phyloP scores from a whole-genome alignment of 345 rosid genomes.

The Rhodamnia argentea region DNA sequence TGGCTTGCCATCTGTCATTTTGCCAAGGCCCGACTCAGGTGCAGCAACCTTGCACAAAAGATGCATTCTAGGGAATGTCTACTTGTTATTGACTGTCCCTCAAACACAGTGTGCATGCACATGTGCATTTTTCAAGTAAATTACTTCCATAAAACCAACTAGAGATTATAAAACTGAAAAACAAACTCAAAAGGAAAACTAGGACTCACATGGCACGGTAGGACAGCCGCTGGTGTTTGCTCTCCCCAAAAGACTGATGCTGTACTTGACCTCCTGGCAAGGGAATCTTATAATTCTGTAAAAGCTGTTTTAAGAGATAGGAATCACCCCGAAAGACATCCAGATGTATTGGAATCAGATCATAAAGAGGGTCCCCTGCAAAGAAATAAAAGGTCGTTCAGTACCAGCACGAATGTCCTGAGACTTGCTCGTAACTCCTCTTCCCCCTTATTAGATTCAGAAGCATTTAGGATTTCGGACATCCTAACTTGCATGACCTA shows the following conservation, averaged over 20 bases:
- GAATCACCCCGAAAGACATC: slow-evolving; percentile 76
- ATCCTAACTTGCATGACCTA: background rate
- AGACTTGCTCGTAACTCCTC: background rate
- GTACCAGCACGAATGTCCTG: background rate
- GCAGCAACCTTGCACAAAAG: background rate
- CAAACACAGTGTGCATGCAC: background rate
- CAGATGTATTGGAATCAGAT: slow-evolving; percentile 69
- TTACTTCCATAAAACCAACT: background rate
- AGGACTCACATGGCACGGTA: slow-evolving; percentile 81
- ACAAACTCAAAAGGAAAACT: background rate
- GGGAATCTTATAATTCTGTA: slow-evolving; percentile 70
- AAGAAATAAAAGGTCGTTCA: slow-evolving; percentile 6
- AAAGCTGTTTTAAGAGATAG: slow-evolving; percentile 45
- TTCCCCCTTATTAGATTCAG: background rate
- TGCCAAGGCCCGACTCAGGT: background rate
- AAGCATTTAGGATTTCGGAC: background rate
- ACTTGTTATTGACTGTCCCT: background rate
- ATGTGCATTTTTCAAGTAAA: background rate
- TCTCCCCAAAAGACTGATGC: slow-evolving; percentile 10
- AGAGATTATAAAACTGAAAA: background rate
- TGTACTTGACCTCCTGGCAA: slow-evolving; percentile 25
- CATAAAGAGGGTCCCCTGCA: slow-evolving; percentile 79
- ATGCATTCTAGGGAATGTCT: background rate
- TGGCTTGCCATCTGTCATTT: background rate
- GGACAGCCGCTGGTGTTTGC: slow-evolving; percentile 40